A percentile compares a stretch with the other conserved stretches of the same genome.
Evolutionary conservation across 2,329 filamentous ascomycete genomes (phyloP).

Genomic region (Hymenotorrendiella dingleyae): DNA sequence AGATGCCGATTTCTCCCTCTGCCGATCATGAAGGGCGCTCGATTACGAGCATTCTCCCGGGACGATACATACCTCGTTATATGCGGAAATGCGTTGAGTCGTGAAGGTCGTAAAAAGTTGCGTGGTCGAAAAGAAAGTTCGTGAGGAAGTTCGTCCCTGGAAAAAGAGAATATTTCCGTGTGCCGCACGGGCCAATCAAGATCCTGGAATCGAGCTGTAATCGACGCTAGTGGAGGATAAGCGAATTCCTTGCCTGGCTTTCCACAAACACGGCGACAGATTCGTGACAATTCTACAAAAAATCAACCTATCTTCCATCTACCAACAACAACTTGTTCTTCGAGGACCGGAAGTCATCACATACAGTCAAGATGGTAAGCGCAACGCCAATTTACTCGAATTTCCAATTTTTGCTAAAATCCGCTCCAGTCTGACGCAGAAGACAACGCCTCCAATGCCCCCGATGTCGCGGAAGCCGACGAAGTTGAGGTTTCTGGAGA

Average conservation of each 20-base stretch:
- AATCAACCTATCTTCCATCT: conserved; percentile 8
- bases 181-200: conserved; percentile 5
- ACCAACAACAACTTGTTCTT: conserved; percentile 21
- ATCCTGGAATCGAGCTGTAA: no score
- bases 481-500: conserved; percentile 97
- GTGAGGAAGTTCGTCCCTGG: neutral
- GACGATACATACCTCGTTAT: conserved; percentile 30
- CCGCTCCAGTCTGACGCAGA: conserved; percentile 92
- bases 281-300: no score
- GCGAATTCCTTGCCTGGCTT: no score
- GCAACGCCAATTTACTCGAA: neutral
- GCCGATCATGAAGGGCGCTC: conserved; percentile 32
- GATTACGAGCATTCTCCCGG: conserved; percentile 3
- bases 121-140: conserved; percentile 8
- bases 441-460: conserved; percentile 73
- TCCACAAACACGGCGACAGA: no score
- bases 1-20: conserved; percentile 48
- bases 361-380: conserved; percentile 24
- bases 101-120: conserved; percentile 10
- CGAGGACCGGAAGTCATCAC: conserved; percentile 29
- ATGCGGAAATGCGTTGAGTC: conserved; percentile 7
- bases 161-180: conserved; percentile 3
- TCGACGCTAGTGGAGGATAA: no score
- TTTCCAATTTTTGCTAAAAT: conserved; percentile 5
- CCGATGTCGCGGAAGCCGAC: conserved; percentile 72